These are phyloP conservation scores for Xanthoceras sorbifolium DNA, from an alignment of 345 rosid species.

Conservation along the genomic window DNA sequence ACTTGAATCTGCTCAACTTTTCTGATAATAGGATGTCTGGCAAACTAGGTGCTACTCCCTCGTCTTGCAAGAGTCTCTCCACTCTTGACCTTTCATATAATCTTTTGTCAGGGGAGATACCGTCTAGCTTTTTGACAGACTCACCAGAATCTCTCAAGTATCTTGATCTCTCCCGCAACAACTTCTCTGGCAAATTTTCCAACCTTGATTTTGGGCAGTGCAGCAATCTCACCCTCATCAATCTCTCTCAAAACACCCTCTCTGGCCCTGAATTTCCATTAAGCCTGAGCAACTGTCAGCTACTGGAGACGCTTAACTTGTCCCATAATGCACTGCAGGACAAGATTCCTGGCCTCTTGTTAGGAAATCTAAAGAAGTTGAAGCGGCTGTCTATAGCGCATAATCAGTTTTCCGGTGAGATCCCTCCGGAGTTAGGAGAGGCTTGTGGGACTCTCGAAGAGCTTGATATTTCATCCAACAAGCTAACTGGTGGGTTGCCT, in stretches of 20 bases:
- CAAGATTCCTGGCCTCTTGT: slow-evolving; percentile 58
- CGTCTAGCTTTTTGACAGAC: slow-evolving; percentile 41
- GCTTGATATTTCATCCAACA: slow-evolving; percentile 75
- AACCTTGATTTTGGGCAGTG: slow-evolving; percentile 61
- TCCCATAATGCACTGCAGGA: slow-evolving; percentile 61
- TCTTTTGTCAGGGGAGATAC: slow-evolving; percentile 60
- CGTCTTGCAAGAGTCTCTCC: slow-evolving; percentile 50
- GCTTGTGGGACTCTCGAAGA: slow-evolving; percentile 57
- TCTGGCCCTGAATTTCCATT: slow-evolving; percentile 57
- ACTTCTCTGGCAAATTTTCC: slow-evolving; percentile 65
- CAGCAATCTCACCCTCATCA: slow-evolving; percentile 55
- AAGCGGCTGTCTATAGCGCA: slow-evolving; percentile 58
- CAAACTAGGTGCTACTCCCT: slow-evolving; percentile 36
- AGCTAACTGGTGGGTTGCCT: slow-evolving; percentile 67
- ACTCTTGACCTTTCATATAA: slow-evolving; percentile 74
- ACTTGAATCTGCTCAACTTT: slow-evolving; percentile 63
- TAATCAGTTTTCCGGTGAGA: slow-evolving; percentile 60
- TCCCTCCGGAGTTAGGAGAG: slow-evolving; percentile 67
- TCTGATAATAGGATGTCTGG: slow-evolving; percentile 68
- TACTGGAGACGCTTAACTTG: slow-evolving; percentile 58
- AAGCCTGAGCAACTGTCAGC: slow-evolving; percentile 50
- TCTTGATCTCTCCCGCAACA: slow-evolving; percentile 74
- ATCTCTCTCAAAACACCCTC: slow-evolving; percentile 58
- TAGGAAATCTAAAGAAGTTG: slow-evolving; percentile 56
- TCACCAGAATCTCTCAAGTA: slow-evolving; percentile 50